phyloP scores from a whole-genome alignment of 2,329 filamentous ascomycete species.

The Amauroascus niger region DNA sequence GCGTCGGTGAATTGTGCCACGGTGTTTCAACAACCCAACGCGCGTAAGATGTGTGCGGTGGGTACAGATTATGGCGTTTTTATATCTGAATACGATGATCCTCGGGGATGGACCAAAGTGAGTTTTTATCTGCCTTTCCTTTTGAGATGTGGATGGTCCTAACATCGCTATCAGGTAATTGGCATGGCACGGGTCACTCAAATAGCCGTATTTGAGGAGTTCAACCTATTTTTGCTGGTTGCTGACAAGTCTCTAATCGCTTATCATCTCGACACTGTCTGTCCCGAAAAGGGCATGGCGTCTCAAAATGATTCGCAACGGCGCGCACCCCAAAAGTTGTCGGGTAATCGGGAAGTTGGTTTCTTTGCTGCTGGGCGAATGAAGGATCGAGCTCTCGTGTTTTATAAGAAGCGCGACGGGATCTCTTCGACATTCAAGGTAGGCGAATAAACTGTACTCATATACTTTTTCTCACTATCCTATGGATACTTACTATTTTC shows the following conservation, averaged over 20 bases:
- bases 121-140: constrained; percentile 19
- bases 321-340: constrained; percentile 82
- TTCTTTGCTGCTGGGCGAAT: constrained; percentile 95
- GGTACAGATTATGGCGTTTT: constrained; percentile 93
- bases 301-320: constrained; percentile 59
- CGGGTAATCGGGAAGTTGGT: constrained; percentile 77
- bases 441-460: constrained; percentile 3
- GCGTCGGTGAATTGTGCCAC: constrained; percentile 88
- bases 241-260: constrained; percentile 85
- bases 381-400: constrained; percentile 90
- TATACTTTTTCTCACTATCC: background rate
- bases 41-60: constrained; percentile 80
- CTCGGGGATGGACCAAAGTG: constrained; percentile 83
- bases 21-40: constrained; percentile 69
- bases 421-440: constrained; percentile 83
- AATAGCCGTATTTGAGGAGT: constrained; percentile 88
- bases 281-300: constrained; percentile 36
- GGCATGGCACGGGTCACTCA: constrained; percentile 72
- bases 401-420: constrained; percentile 94
- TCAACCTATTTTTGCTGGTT: constrained; percentile 82
- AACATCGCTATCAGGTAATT: constrained; percentile 52
- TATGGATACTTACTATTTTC: constrained; percentile 8
- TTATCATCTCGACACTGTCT: constrained; percentile 83
- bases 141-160: background rate
- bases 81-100: constrained; percentile 77